Conservation (phyloP, 495 filamentous ascomycete genomes). For the Venustampulla echinocandica region DNA sequence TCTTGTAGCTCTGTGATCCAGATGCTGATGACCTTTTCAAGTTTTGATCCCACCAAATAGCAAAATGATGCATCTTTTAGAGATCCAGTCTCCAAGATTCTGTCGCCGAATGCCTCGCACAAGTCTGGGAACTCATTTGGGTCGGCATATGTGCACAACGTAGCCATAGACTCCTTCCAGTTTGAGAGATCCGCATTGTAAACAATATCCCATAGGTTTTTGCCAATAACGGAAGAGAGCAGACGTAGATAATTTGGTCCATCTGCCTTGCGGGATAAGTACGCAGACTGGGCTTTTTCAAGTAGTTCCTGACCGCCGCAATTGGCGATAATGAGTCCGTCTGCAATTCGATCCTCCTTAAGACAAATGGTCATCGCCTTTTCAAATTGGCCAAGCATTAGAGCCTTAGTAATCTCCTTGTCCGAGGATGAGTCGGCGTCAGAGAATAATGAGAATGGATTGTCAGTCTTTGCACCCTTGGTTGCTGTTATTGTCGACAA, state of each 20-base stretch:
- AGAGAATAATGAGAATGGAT: conserved; percentile 62
- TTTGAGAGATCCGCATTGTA: conserved; percentile 86
- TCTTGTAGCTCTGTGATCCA: conserved; percentile 87
- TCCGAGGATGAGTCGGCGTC: conserved; percentile 62
- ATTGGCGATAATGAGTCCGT: conserved; percentile 97
- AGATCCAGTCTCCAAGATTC: conserved; percentile 65
- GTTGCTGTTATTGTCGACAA: conserved; percentile 65
- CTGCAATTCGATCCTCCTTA: conserved; percentile 79
- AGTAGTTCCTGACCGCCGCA: conserved; percentile 91
- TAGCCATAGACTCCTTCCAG: conserved; percentile 96
- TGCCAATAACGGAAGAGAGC: conserved; percentile 83
- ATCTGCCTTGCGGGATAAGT: conserved; percentile 72
- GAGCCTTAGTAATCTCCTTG: conserved; percentile 72
- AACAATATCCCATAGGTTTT: conserved; percentile 97
- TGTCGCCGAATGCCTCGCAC: conserved; percentile 92
- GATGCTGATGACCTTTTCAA: conserved; percentile 91
- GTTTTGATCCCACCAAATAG: conserved; percentile 86
- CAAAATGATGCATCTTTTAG: conserved; percentile 92
- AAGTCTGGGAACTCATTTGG: conserved; percentile 87
- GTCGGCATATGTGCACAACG: conserved; percentile 89
- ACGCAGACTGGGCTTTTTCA: conserved; percentile 86
- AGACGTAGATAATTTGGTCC: conserved; percentile 89
- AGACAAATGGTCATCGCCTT: conserved; percentile 82
- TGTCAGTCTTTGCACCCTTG: conserved; percentile 72
- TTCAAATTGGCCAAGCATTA: conserved; percentile 86